These are phyloP conservation scores for Ustilago bromivora DNA, from an alignment of 1,284 basidiomycete species.

Conservation along the genomic window DNA sequence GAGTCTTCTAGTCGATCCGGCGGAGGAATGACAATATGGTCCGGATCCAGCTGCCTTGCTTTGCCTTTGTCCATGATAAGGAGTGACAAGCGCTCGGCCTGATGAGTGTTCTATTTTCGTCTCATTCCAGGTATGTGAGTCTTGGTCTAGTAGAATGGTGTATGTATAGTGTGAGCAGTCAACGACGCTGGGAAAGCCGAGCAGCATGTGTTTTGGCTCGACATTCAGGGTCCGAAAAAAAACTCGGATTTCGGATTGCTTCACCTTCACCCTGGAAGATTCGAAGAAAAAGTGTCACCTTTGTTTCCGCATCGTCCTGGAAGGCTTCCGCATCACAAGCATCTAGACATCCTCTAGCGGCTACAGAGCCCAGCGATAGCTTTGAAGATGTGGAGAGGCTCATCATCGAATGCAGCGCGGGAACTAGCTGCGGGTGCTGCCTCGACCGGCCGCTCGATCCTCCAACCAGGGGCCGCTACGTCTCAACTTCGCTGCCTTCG, in stretches of 20 bases:
- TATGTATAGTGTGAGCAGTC: not conserved
- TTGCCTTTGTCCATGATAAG: slow-evolving; percentile 48
- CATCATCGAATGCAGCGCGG: slow-evolving; percentile 1
- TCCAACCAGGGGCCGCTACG: not conserved
- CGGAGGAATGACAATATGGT: slow-evolving; percentile 13
- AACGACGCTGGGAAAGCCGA: not conserved
- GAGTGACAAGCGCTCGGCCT: not conserved
- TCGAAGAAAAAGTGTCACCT: not conserved
- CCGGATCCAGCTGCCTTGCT: slow-evolving; percentile 28
- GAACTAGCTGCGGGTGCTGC: not conserved
- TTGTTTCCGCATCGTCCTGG: not conserved
- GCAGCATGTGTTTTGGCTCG: not conserved
- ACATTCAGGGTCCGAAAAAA: slow-evolving; percentile 6
- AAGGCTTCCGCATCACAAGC: not conserved
- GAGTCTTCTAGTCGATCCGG: slow-evolving; percentile 45
- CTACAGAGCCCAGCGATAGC: not conserved
- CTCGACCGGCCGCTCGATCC: slow-evolving; percentile 5
- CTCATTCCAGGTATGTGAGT: not conserved
- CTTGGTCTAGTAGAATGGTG: not conserved
- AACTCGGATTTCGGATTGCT: slow-evolving; percentile 4
- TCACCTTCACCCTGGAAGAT: not conserved
- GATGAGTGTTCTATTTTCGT: not conserved
- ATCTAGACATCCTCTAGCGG: not conserved
- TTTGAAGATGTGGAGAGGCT: not conserved
- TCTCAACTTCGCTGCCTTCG: slow-evolving; percentile 1